These are phyloP conservation scores for Hippophae gyantsensis DNA, from an alignment of 306 rosid genomes.

Conservation along the genomic window DNA sequence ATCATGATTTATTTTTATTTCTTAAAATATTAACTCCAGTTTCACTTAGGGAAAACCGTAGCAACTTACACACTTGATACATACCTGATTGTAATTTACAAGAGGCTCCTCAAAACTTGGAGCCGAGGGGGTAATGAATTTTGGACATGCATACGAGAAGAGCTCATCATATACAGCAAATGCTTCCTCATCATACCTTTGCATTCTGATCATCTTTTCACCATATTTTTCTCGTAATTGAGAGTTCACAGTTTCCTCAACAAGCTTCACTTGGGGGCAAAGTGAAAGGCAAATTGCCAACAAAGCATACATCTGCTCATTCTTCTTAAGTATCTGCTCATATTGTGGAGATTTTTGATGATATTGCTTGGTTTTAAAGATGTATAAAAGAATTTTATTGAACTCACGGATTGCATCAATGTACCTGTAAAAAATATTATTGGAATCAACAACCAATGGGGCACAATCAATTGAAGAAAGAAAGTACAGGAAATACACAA, in stretches of 20 bases:
- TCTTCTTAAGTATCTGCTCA: slow-evolving; percentile 94
- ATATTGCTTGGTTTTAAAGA: slow-evolving; percentile 64
- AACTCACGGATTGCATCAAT: slow-evolving; percentile 90
- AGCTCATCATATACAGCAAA: slow-evolving; percentile 92
- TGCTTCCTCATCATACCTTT: slow-evolving; percentile 86
- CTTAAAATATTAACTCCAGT: background rate
- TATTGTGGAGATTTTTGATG: slow-evolving; percentile 89
- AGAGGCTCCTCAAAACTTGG: slow-evolving; percentile 94
- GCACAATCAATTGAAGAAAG: too few relatives aligned
- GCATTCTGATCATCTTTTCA: slow-evolving; percentile 93
- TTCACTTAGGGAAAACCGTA: too few relatives aligned
- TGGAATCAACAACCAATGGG: too few relatives aligned
- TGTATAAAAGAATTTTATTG: slow-evolving; percentile 75
- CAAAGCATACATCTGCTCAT: slow-evolving; percentile 97
- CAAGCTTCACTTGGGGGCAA: slow-evolving; percentile 78
- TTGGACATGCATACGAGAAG: slow-evolving; percentile 96
- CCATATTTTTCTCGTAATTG: slow-evolving; percentile 94
- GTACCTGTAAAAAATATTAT: slow-evolving; percentile 39
- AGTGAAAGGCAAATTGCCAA: slow-evolving; percentile 88
- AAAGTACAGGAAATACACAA: too few relatives aligned
- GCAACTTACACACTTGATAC: background rate
- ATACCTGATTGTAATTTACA: slow-evolving; percentile 90
- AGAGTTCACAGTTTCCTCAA: slow-evolving; percentile 84
- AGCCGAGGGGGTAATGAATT: slow-evolving; percentile 90
- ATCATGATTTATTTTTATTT: background rate